Evolutionary conservation across 2,329 filamentous ascomycete genomes (phyloP), one percentile per base, ranked within the genome.

Genomic region (Zymoseptoria tritici): DNA sequence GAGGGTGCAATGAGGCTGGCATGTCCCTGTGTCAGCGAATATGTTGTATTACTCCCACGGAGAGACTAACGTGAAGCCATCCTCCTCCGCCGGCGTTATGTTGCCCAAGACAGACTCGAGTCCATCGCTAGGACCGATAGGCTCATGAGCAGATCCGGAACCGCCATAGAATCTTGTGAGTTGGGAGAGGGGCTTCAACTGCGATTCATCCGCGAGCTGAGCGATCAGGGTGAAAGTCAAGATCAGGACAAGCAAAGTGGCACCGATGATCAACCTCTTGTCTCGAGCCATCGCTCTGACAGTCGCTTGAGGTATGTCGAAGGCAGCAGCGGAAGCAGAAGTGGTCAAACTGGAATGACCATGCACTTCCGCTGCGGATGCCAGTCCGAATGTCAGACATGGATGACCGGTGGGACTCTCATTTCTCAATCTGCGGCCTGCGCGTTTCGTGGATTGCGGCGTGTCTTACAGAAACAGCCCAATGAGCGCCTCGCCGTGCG

Each of bases 61-160:
- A 6, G 11, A 19, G 22, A 56, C 55, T 56, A 4, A 56, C 55
- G 55, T 56, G 55, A 56, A 56, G 21, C 55, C 55, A n/a, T 31
- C 46, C 7, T 56, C 55, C 19, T 56, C 20, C 26, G 20, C 29
- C 8, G 22, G n/a, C 22, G 52, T 53, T 19, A 31, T 16, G 11
- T 24, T 24, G 52, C 52, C 52, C n/a, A 53, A 19, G 22, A 53
- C 22, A n/a, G n/a, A 26, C 52, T 53, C 52, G 7, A 53, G 52
- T 16, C 52, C 52, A 29, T 53, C 52, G 20, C 20, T 21, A 21
- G 16, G 50, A 52, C 50, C 50, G 24, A 21, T 21, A 3, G 26
- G 26, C 26, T 29, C 26, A 29, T 29, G 8, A 29, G 26, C 26
- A 29, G 26, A 29, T 29, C 26, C 26, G 26, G 26, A 4, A 46